These are phyloP conservation scores for Shiraia bambusicola DNA, from an alignment of 2,329 filamentous ascomycete species.

Conservation along the genomic window DNA sequence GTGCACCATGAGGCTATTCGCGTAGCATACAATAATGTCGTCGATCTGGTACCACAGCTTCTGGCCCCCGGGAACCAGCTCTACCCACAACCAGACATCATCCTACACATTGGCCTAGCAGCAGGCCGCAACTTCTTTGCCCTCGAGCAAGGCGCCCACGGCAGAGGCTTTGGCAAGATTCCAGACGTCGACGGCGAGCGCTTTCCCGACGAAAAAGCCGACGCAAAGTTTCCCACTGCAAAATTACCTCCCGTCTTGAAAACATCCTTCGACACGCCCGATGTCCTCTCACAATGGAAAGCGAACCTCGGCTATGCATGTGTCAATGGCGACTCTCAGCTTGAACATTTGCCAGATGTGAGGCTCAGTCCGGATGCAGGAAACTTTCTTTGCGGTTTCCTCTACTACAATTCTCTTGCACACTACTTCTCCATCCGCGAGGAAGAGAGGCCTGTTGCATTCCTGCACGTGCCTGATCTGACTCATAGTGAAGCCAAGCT, in stretches of 20 bases:
- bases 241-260: slow-evolving; percentile 26
- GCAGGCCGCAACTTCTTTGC: slow-evolving; percentile 39
- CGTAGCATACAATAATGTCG: slow-evolving; percentile 40
- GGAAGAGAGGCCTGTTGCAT: slow-evolving; percentile 33
- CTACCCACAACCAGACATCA: slow-evolving; percentile 29
- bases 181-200: slow-evolving; percentile 37
- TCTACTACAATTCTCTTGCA: slow-evolving; percentile 40
- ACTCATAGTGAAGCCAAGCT: slow-evolving; percentile 28
- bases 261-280: slow-evolving; percentile 34
- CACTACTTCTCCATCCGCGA: slow-evolving; percentile 26
- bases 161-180: slow-evolving; percentile 33
- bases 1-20: slow-evolving; percentile 38
- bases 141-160: slow-evolving; percentile 35
- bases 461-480: slow-evolving; percentile 42
- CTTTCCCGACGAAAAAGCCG: slow-evolving; percentile 23
- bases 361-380: slow-evolving; percentile 34
- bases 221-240: slow-evolving; percentile 17
- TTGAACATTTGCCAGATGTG: slow-evolving; percentile 23
- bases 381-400: slow-evolving; percentile 43
- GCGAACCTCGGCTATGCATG: slow-evolving; percentile 12
- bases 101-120: slow-evolving; percentile 44
- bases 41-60: slow-evolving; percentile 27
- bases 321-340: background rate
- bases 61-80: slow-evolving; percentile 24
- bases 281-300: slow-evolving; percentile 38